These are phyloP conservation scores for Eucalyptus albens DNA, from an alignment of 345 rosid species.

Conservation along the genomic window DNA sequence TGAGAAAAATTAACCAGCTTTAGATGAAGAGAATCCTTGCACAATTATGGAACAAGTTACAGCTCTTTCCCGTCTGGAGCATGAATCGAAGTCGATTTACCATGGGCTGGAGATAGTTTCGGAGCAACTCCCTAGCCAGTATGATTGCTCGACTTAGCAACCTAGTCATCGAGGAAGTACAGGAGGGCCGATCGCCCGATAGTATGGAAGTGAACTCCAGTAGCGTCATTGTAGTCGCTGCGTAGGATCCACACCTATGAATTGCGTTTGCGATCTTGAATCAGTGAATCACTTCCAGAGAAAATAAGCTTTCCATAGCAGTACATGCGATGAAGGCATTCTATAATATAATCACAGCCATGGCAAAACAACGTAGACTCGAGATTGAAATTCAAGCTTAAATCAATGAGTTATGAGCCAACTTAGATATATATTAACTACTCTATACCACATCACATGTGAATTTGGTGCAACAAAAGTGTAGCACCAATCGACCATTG, in stretches of 20 bases:
- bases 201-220: slow-evolving; percentile 75
- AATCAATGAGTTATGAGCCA: no score
- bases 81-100: background rate
- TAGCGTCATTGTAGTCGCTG: slow-evolving; percentile 23
- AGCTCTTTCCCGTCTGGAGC: background rate
- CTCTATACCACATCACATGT: no score
- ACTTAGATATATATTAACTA: no score
- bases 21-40: background rate
- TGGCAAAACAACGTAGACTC: no score
- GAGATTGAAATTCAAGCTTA: accelerated
- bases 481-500: no score
- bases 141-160: background rate
- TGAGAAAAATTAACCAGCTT: background rate
- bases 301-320: background rate
- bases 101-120: background rate
- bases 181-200: slow-evolving; percentile 66
- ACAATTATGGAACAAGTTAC: background rate
- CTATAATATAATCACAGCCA: no score
- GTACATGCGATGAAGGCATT: background rate
- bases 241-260: slow-evolving; percentile 94
- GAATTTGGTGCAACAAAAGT: accelerated
- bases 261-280: background rate
- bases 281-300: background rate
- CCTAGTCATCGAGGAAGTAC: slow-evolving; percentile 19
- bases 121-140: background rate